phyloP scores from a whole-genome alignment of 257 asterid species.

The Gentiana macrophylla region DNA sequence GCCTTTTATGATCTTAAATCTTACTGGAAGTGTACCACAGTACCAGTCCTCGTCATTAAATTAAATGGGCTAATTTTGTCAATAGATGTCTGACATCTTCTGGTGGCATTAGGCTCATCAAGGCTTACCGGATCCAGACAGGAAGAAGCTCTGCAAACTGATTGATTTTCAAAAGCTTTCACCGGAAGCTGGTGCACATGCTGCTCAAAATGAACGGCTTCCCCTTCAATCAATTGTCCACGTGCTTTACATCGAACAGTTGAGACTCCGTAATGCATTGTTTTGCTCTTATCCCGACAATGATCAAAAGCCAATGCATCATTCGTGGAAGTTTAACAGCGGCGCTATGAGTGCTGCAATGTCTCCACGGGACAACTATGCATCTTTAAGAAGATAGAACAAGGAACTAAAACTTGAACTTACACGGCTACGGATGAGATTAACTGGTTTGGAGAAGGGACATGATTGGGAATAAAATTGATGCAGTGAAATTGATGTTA shows the following conservation, averaged over 20 bases:
- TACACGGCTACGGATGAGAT: slow-evolving; percentile 80
- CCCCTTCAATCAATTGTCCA: slow-evolving; percentile 91
- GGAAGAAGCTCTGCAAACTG: slow-evolving; percentile 69
- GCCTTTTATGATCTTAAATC: no score
- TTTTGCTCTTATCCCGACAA: slow-evolving; percentile 29
- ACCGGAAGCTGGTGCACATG: slow-evolving; percentile 90
- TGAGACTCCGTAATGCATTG: slow-evolving; percentile 65
- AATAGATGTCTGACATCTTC: slow-evolving; percentile 3
- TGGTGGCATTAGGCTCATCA: slow-evolving; percentile 57
- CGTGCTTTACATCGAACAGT: slow-evolving; percentile 83
- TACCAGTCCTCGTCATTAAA: no score
- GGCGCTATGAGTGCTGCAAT: slow-evolving; percentile 87
- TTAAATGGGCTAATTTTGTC: not conserved
- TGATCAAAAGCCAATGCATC: slow-evolving; percentile 76
- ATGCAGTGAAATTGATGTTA: no score
- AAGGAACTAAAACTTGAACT: slow-evolving; percentile 85
- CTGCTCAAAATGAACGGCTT: slow-evolving; percentile 95
- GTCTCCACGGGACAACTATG: slow-evolving; percentile 91
- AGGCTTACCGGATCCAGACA: slow-evolving; percentile 63
- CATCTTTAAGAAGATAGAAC: slow-evolving; percentile 80
- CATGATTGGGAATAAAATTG: slow-evolving; percentile 34
- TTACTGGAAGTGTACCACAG: no score
- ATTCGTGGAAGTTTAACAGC: slow-evolving; percentile 56
- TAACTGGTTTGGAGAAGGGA: slow-evolving; percentile 85
- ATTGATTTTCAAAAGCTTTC: slow-evolving; percentile 84